A percentile compares a stretch with the other conserved stretches of the same genome.
Conservation (phyloP, 2,329 filamentous ascomycete species). For the Immersiporthe knoxdaviesiana region DNA sequence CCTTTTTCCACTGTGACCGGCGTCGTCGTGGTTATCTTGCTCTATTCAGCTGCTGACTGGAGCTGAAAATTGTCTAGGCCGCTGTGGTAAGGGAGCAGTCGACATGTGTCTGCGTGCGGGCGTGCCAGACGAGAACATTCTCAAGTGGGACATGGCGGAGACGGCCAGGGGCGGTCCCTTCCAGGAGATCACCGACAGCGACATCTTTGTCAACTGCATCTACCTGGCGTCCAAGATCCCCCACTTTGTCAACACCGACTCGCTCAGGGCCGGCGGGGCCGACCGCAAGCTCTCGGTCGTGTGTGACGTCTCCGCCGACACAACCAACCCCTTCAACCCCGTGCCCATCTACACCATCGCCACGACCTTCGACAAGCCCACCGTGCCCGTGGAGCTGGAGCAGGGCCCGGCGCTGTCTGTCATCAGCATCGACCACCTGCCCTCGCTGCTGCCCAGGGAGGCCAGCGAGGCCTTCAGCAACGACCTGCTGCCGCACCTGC, state of each 20-base stretch:
- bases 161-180: slow-evolving; percentile 78
- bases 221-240: slow-evolving; percentile 81
- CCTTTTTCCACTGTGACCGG: too few species aligned
- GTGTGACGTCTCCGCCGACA: slow-evolving; percentile 78
- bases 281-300: slow-evolving; percentile 77
- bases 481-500: slow-evolving; percentile 75
- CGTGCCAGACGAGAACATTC: slow-evolving; percentile 68
- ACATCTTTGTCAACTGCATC: slow-evolving; percentile 87
- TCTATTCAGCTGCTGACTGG: background rate
- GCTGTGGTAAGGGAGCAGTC: slow-evolving; percentile 84
- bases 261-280: slow-evolving; percentile 59
- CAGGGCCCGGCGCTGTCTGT: slow-evolving; percentile 68
- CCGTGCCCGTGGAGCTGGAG: slow-evolving; percentile 69
- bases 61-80: slow-evolving; percentile 55
- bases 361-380: slow-evolving; percentile 89
- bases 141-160: slow-evolving; percentile 76
- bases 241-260: slow-evolving; percentile 76
- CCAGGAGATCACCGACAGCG: slow-evolving; percentile 72
- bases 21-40: background rate
- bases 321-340: slow-evolving; percentile 70
- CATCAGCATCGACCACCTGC: slow-evolving; percentile 87
- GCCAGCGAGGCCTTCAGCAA: slow-evolving; percentile 81
- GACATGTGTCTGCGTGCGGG: slow-evolving; percentile 78
- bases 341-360: slow-evolving; percentile 83
- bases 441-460: slow-evolving; percentile 82